phyloP scores from a whole-genome alignment of 2,329 filamentous ascomycete species.

The Macrophomina phaseolina region DNA sequence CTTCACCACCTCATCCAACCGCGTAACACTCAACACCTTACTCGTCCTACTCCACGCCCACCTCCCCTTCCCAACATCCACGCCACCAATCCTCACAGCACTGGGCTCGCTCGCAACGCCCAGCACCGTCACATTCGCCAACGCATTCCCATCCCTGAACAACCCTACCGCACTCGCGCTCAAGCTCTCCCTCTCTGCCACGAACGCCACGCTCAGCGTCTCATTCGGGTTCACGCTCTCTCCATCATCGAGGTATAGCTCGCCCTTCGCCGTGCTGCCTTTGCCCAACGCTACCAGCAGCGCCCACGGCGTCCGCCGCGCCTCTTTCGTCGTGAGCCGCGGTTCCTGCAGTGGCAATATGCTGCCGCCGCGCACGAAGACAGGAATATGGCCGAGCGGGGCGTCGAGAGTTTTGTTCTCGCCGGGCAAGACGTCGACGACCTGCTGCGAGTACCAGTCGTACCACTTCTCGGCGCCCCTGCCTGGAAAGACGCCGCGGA shows the following conservation, averaged over 20 bases:
- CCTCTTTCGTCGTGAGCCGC: slow-evolving; percentile 68
- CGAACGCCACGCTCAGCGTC: slow-evolving; percentile 62
- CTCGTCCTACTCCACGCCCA: slow-evolving; percentile 58
- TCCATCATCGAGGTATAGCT: slow-evolving; percentile 77
- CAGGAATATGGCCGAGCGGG: slow-evolving; percentile 71
- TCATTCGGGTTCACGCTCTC: slow-evolving; percentile 65
- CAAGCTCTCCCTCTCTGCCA: slow-evolving; percentile 51
- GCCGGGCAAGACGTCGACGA: slow-evolving; percentile 57
- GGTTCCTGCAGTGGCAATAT: slow-evolving; percentile 72
- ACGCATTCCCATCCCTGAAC: slow-evolving; percentile 62
- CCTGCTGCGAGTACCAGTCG: slow-evolving; percentile 76
- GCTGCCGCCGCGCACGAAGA: slow-evolving; percentile 71
- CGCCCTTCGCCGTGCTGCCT: slow-evolving; percentile 63
- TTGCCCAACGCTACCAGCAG: slow-evolving; percentile 66
- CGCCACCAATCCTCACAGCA: slow-evolving; percentile 49
- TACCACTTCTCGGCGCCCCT: slow-evolving; percentile 71
- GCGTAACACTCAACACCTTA: slow-evolving; percentile 57
- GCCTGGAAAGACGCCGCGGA: slow-evolving; percentile 74
- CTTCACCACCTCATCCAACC: slow-evolving; percentile 56
- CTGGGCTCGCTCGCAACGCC: slow-evolving; percentile 54
- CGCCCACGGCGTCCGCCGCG: slow-evolving; percentile 69
- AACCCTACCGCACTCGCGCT: slow-evolving; percentile 56
- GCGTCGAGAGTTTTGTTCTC: slow-evolving; percentile 66
- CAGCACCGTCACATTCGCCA: slow-evolving; percentile 68
- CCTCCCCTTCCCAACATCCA: slow-evolving; percentile 37